These are phyloP conservation scores for Ceratobasidium sp. DNA, from an alignment of 1,284 basidiomycete species.

Conservation along the genomic window DNA sequence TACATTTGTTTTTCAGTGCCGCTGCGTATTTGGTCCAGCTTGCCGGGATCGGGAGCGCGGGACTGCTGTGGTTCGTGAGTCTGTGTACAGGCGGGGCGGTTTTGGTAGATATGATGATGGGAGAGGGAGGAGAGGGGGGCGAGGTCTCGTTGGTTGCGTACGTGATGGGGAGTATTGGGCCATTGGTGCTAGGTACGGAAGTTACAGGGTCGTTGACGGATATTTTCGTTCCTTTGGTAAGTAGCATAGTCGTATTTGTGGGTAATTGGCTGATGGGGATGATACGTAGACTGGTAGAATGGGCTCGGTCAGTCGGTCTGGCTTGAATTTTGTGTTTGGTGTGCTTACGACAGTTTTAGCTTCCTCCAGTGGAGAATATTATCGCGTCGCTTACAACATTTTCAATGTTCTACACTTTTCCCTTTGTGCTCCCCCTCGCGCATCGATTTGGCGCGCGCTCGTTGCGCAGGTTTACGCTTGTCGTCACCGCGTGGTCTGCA, in stretches of 20 bases:
- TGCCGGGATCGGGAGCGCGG: constrained; percentile 44
- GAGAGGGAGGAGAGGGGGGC: constrained; percentile 43
- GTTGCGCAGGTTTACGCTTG: constrained; percentile 57
- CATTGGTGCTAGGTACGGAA: constrained; percentile 73
- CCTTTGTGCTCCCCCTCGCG: constrained; percentile 74
- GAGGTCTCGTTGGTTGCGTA: constrained; percentile 69
- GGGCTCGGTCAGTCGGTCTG: constrained; percentile 56
- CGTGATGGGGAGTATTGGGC: constrained; percentile 65
- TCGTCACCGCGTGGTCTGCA: constrained; percentile 59
- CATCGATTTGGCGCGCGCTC: constrained; percentile 69
- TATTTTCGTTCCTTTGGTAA: constrained; percentile 90
- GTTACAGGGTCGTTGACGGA: constrained; percentile 75
- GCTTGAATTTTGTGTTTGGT: not conserved
- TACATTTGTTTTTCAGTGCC: constrained; percentile 45
- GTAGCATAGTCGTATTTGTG: constrained; percentile 49
- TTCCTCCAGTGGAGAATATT: constrained; percentile 86
- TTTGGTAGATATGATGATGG: constrained; percentile 54
- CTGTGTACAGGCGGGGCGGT: constrained; percentile 43
- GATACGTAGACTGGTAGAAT: constrained; percentile 70
- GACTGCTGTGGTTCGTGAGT: constrained; percentile 43
- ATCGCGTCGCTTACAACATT: constrained; percentile 78
- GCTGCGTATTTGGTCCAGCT: constrained; percentile 45
- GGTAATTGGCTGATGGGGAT: not conserved
- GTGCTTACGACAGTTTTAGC: constrained; percentile 46
- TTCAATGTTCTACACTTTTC: constrained; percentile 66